A percentile compares a stretch with the other conserved stretches of the same genome.
Conservation (phyloP, 257 asterid genomes). For the Solanum okadae region DNA sequence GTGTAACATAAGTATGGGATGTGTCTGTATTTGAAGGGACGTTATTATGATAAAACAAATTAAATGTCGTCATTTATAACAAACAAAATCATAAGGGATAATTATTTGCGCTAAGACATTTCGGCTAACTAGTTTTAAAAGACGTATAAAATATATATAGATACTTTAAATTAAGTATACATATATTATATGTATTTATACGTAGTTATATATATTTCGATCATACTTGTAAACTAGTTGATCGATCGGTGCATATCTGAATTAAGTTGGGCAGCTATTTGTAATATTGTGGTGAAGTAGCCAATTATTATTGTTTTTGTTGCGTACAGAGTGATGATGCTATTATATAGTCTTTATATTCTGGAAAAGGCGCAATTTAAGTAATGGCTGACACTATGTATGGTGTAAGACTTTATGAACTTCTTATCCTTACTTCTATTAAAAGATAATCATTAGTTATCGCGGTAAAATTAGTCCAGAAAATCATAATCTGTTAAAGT, state of each 20-base stretch:
- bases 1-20: neutral
- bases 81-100: neutral
- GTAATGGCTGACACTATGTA: neutral
- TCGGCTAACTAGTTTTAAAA: neutral
- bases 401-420: neutral
- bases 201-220: accelerated
- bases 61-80: neutral
- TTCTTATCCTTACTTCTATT: neutral
- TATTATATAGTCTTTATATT: neutral
- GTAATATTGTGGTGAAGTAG: neutral
- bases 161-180: neutral
- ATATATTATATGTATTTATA: neutral
- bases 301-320: neutral
- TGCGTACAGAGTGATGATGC: neutral
- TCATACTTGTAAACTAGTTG: neutral
- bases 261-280: neutral
- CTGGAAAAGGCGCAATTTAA: neutral
- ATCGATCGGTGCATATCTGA: neutral
- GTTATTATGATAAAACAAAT: neutral
- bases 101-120: neutral
- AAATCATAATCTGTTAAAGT: neutral
- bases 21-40: neutral
- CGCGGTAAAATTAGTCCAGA: accelerated
- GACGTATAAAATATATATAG: neutral
- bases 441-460: neutral